Percentiles rank a stretch among this genome's conserved stretches.
These are phyloP conservation scores for Fusarium sp. DNA, from an alignment of 2,329 filamentous ascomycete species.

Conservation along the genomic window DNA sequence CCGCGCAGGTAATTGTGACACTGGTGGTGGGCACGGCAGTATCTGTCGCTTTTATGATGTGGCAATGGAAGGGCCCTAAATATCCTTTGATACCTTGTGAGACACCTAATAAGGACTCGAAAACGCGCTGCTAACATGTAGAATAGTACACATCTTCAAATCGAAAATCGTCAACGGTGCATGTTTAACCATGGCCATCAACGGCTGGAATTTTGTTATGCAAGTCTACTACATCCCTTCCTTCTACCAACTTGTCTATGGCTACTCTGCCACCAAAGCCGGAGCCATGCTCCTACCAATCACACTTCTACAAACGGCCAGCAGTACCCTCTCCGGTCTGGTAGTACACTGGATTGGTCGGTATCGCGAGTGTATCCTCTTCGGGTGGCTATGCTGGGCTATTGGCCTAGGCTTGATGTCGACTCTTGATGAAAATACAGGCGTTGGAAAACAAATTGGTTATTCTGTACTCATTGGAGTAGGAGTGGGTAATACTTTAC, in stretches of 20 bases:
- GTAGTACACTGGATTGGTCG: constrained; percentile 65
- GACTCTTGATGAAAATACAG: constrained; percentile 61
- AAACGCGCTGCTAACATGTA: not conserved
- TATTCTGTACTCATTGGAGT: constrained; percentile 65
- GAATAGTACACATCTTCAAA: constrained; percentile 65
- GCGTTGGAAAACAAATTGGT: constrained; percentile 66
- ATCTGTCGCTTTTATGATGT: constrained; percentile 64
- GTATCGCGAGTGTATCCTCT: constrained; percentile 66
- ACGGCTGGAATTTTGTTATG: constrained; percentile 71
- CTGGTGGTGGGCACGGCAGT: constrained; percentile 63
- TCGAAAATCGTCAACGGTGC: constrained; percentile 66
- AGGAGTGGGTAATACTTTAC: constrained; percentile 65
- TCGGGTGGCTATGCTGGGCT: constrained; percentile 66
- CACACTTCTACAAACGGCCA: constrained; percentile 59
- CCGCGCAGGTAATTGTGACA: constrained; percentile 65
- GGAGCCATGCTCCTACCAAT: constrained; percentile 59
- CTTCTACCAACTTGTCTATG: constrained; percentile 62
- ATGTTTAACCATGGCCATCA: constrained; percentile 68
- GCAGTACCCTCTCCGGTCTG: constrained; percentile 64
- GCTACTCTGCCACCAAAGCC: constrained; percentile 57
- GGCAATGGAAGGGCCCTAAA: constrained; percentile 64
- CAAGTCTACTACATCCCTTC: constrained; percentile 64
- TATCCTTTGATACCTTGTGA: constrained; percentile 62
- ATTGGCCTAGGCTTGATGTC: constrained; percentile 66
- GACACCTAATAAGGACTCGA: not conserved